A percentile compares a stretch with the other conserved stretches of the same genome.
Conservation (phyloP, 2,329 filamentous ascomycete genomes). For the Talaromyces sp. region DNA sequence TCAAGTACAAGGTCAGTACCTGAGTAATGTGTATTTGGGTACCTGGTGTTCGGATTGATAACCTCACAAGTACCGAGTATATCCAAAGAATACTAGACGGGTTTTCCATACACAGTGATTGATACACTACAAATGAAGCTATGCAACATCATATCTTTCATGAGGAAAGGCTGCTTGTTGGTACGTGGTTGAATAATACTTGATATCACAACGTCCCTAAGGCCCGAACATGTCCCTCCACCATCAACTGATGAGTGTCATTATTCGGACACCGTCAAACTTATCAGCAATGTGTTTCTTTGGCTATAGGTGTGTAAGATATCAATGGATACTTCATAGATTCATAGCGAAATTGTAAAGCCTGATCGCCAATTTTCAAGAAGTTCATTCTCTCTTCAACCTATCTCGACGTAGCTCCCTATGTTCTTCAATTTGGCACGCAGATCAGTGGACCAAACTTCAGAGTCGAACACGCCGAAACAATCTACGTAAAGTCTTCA, state of each 20-base stretch:
- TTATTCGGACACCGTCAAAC: neutral
- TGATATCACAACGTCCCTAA: neutral
- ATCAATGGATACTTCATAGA: neutral
- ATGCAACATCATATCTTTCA: neutral
- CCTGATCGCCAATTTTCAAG: neutral
- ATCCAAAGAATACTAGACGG: too few species aligned
- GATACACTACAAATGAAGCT: too few species aligned
- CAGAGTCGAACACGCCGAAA: neutral
- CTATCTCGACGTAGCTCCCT: neutral
- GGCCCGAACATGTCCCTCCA: neutral
- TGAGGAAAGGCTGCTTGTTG: neutral
- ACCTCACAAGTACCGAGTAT: neutral
- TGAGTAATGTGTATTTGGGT: neutral
- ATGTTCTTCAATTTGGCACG: neutral
- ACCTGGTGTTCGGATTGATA: neutral
- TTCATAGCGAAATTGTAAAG: neutral
- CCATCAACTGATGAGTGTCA: too few species aligned
- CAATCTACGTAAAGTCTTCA: neutral
- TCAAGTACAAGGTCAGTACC: neutral
- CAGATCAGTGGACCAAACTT: neutral
- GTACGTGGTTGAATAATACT: neutral
- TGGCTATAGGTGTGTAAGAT: neutral
- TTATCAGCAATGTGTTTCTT: neutral
- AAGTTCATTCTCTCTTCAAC: neutral
- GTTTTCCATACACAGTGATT: too few species aligned